phyloP scores from a whole-genome alignment of 192 early-diverging fungal species.

The Backusella liffmaniae region DNA sequence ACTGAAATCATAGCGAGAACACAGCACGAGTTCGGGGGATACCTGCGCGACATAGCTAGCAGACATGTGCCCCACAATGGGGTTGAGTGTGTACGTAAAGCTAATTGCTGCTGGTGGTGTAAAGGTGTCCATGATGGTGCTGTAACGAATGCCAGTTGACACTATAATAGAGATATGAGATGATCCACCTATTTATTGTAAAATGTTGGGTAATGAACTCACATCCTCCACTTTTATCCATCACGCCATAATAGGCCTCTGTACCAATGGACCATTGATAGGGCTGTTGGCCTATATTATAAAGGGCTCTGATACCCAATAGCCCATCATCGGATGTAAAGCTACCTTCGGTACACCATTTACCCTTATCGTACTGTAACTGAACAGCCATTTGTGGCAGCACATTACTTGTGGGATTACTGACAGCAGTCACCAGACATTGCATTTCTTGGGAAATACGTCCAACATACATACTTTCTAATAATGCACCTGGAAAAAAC shows the following conservation, averaged over 20 bases:
- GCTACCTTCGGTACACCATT: constrained; percentile 77
- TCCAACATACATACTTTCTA: constrained; percentile 65
- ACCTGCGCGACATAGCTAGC: constrained; percentile 82
- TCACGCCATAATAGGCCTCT: constrained; percentile 71
- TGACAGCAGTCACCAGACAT: constrained; percentile 62
- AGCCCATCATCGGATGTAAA: constrained; percentile 76
- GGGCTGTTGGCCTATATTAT: constrained; percentile 62
- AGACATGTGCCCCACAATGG: constrained; percentile 92
- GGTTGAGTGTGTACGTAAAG: constrained; percentile 79
- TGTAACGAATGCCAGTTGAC: constrained; percentile 70
- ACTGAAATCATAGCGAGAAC: constrained; percentile 89
- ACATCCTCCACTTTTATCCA: constrained; percentile 90
- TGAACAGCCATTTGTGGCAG: constrained; percentile 54
- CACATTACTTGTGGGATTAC: constrained; percentile 39
- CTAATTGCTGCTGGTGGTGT: constrained; percentile 43
- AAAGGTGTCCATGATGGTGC: constrained; percentile 48
- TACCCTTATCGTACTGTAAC: constrained; percentile 63
- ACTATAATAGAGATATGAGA: constrained; percentile 26
- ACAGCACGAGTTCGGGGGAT: constrained; percentile 61
- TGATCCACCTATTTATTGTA: too few relatives aligned
- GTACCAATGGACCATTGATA: constrained; percentile 62
- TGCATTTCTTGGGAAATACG: constrained; percentile 53
- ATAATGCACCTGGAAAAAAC: constrained; percentile 62
- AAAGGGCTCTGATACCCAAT: constrained; percentile 76
- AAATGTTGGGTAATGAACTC: constrained; percentile 11